phyloP scores from a whole-genome alignment of 495 filamentous ascomycete species.

The Parachaetomium inaequale region DNA sequence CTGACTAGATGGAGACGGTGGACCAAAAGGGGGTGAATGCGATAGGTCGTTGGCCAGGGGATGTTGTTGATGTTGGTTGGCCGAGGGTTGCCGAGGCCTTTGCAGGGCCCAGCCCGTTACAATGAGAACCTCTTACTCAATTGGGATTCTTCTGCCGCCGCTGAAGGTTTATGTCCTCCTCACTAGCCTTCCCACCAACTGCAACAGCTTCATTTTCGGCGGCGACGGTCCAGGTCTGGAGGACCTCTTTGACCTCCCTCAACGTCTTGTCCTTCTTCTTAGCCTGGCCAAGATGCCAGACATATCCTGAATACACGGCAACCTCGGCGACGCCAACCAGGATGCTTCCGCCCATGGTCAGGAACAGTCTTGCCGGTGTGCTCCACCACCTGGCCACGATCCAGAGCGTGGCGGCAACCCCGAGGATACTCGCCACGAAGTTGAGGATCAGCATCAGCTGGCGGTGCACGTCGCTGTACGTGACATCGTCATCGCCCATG shows the following conservation, averaged over 20 bases:
- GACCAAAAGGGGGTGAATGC: no score
- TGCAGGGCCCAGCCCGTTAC: no score
- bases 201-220: slow-evolving; percentile 37
- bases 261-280: slow-evolving; percentile 60
- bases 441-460: slow-evolving; percentile 73
- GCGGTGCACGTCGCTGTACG: slow-evolving; percentile 66
- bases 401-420: slow-evolving; percentile 69
- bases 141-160: slow-evolving; percentile 24
- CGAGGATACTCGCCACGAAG: slow-evolving; percentile 67
- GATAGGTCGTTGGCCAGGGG: no score
- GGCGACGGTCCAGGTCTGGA: slow-evolving; percentile 59
- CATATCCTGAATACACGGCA: slow-evolving; percentile 80
- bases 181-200: slow-evolving; percentile 15
- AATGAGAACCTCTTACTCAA: background rate
- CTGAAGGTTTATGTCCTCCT: slow-evolving; percentile 30
- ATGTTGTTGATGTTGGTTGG: no score
- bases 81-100: no score
- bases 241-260: slow-evolving; percentile 67
- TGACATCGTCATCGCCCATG: slow-evolving; percentile 52
- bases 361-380: slow-evolving; percentile 61
- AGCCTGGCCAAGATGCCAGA: slow-evolving; percentile 71
- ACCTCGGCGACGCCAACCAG: slow-evolving; percentile 83
- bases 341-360: slow-evolving; percentile 64
- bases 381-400: slow-evolving; percentile 66
- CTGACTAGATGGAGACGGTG: no score